These are phyloP conservation scores for Salvia splendens DNA, from an alignment of 257 asterid genomes.

Conservation along the genomic window DNA sequence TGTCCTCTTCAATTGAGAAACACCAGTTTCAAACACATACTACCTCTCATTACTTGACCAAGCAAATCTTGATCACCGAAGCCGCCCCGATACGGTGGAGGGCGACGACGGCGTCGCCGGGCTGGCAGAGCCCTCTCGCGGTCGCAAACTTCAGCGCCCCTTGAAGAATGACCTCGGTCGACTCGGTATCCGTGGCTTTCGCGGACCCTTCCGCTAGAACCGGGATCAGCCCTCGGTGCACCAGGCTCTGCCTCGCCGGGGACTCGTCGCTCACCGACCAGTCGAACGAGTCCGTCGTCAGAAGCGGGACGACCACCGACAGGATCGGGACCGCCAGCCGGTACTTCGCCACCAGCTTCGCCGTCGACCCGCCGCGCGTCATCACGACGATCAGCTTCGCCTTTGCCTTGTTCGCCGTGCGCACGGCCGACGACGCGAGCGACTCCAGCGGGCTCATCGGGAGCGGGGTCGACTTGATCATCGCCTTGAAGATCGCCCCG, in stretches of 20 bases:
- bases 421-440: constrained; percentile 78
- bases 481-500: constrained; percentile 64
- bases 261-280: constrained; percentile 79
- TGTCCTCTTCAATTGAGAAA: no score
- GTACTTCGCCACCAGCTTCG: constrained; percentile 85
- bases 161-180: constrained; percentile 71
- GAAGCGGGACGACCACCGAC: constrained; percentile 77
- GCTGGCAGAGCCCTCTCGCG: constrained; percentile 56
- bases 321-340: constrained; percentile 80
- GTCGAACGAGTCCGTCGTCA: constrained; percentile 69
- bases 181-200: constrained; percentile 72
- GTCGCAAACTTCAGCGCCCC: constrained; percentile 61
- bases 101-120: constrained; percentile 77
- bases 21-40: no score
- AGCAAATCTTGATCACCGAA: constrained; percentile 74
- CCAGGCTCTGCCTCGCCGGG: constrained; percentile 83
- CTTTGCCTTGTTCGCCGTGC: constrained; percentile 66
- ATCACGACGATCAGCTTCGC: constrained; percentile 78
- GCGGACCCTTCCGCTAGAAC: constrained; percentile 83
- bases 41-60: constrained; percentile 44
- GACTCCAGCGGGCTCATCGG: constrained; percentile 93
- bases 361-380: constrained; percentile 86
- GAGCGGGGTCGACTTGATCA: constrained; percentile 72
- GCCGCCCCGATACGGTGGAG: constrained; percentile 79
- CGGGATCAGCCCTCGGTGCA: constrained; percentile 77